A percentile compares a stretch with the other conserved stretches of the same genome.
Conservation (phyloP, 1,139 yeast species). For the Candida smagusa region DNA sequence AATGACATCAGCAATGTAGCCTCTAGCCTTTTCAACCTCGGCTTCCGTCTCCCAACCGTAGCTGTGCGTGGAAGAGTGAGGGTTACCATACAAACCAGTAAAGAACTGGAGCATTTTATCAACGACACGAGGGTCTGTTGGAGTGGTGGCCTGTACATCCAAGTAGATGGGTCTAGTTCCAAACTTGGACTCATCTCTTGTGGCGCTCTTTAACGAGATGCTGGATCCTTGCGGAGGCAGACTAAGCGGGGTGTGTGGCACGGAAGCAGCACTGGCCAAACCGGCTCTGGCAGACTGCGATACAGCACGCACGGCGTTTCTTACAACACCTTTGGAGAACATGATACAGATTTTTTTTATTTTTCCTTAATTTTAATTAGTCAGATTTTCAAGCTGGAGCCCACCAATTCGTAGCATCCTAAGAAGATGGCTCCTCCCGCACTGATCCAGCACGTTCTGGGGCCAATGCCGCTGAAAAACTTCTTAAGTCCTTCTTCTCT, state of each 20-base stretch:
- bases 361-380: no score
- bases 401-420: conserved; percentile 86
- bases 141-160: conserved; percentile 98
- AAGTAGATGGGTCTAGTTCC: conserved; percentile 87
- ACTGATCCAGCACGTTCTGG: conserved; percentile 95
- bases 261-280: conserved; percentile 1
- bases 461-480: conserved; percentile 83
- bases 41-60: conserved; percentile 99
- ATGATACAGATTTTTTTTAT: no score
- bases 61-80: conserved; percentile 96
- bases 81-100: conserved; percentile 95
- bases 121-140: conserved; percentile 93
- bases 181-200: conserved; percentile 40
- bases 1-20: conserved; percentile 75
- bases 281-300: not conserved
- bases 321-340: no score
- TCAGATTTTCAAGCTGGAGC: conserved; percentile 4
- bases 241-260: conserved; percentile 10
- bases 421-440: conserved; percentile 97
- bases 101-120: conserved; percentile 91
- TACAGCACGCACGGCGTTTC: conserved; percentile 17
- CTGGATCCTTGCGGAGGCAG: conserved; percentile 45
- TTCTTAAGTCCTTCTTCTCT: conserved; percentile 66
- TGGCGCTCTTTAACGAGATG: conserved; percentile 42
- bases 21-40: conserved; percentile 86